These are phyloP conservation scores for Oldenlandia corymbosa DNA, from an alignment of 257 asterid genomes.

Conservation along the genomic window DNA sequence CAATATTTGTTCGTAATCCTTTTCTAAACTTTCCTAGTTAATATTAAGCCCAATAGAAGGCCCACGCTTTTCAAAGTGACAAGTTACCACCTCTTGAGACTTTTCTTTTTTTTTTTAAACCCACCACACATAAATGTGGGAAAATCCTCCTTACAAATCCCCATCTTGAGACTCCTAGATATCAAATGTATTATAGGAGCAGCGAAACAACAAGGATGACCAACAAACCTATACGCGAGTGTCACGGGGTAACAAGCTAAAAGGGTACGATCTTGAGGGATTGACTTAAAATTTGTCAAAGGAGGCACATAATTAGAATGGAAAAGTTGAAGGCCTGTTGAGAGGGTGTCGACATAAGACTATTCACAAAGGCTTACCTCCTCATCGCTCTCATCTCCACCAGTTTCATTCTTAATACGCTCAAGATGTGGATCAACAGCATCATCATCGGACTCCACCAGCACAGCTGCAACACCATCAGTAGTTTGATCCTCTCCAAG, in stretches of 20 bases:
- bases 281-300: background rate
- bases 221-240: background rate
- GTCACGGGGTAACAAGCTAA: background rate
- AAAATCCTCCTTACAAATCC: too few species aligned
- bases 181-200: background rate
- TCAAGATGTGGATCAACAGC: constrained; percentile 87
- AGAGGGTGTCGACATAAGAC: background rate
- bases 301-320: background rate
- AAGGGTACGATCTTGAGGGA: background rate
- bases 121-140: too few species aligned
- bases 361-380: constrained; percentile 38
- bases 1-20: background rate
- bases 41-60: background rate
- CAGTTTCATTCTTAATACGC: constrained; percentile 69
- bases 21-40: background rate
- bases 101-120: too few species aligned
- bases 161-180: background rate
- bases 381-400: constrained; percentile 72
- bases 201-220: background rate
- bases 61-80: too few species aligned
- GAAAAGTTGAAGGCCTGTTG: background rate
- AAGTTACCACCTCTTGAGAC: too few species aligned
- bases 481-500: constrained; percentile 38
- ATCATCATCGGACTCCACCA: constrained; percentile 56
- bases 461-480: constrained; percentile 61